Evolutionary conservation across 2,329 filamentous ascomycete species (phyloP), one percentile per base, ranked within the genome.

Genomic region (Domatiomyces catenatus): DNA sequence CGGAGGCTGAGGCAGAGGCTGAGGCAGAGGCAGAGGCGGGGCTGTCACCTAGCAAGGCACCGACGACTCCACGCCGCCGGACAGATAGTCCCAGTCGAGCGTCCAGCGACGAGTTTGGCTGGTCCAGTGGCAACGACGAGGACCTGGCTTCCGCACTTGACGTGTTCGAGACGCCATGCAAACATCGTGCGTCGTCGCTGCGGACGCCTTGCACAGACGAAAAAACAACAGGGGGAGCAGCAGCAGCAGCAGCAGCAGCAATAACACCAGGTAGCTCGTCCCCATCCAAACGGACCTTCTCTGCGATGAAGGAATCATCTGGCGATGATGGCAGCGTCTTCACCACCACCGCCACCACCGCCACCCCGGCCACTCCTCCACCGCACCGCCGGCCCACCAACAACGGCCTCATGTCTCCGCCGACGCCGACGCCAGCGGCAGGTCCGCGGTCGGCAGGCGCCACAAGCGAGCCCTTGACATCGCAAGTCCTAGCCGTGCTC

Each of bases 211-310:
- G 2, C 48, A 45, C 32, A 43, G 48, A n/a, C 28, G 26, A 2
- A 47, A 36, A 5, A 22, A 24, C 45, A 47, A 10, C 24, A 39
- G 5, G 5, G 8, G 8, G 2, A 39, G 10, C 32, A 15, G 32
- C 32, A 39, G 32, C 32, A 39, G 32, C 10, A 39, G 32, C 32
- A 10, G 15, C 10, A 39, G 32, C 32, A 39, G 32, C 32, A 39
- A 12, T 12, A 39, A 12, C 4, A 12, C 10, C 12, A 10, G 15
- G 3, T 15, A 55, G 60, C 10, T 59, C 62, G 8, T 66, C 65
- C 1, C 67, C 68, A 0, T 62, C 63, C 5, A 71, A 71, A 53
- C 60, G 66, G 26, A 66, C 62, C 48, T 52, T 64, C 24, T 54
- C 53, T 1, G 62, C 66, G 39, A 59, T 61, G 44, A 52, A 12